Evolutionary conservation across 2,329 filamentous ascomycete species (phyloP), one percentile per base, ranked within the genome.

Genomic region (Penicillium crustosum): DNA sequence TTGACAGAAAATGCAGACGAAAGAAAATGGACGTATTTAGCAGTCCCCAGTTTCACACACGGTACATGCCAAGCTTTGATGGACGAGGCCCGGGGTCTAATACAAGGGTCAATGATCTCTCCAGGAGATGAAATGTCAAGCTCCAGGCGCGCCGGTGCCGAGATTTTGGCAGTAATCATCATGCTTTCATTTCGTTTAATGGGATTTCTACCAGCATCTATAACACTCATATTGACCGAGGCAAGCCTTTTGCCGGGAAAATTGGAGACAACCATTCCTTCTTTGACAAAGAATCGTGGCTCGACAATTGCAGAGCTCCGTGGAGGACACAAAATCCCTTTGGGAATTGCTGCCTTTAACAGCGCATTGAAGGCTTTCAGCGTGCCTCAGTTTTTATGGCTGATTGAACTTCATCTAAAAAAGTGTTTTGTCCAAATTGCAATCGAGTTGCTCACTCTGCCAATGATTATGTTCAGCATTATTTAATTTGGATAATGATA

Each of bases 321-420:
- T 15, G 29, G 53, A 13, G 53, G 19, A n/a, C 1, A 15, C 6
- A 55, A 39, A 17, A 4, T 6, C 4, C 17, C 39, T 5, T 4
- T 2, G 2, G 45, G 27, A 23, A 4, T 44, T 33, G 9, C 38
- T 25, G 29, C 50, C 29, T 35, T 35, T 21, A 10, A n/a, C 6
- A 41, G 8, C 27, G 4, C 23, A 23, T 27, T 45, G 13, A 44
- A 35, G 29, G 2, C 5, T 9, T 12, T 55, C 13, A 17, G 53
- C 1, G 17, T 33, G 3, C 6, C 29, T 21, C 29, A 19, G 23
- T 31, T 36, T 27, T 27, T 55, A 17, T 50, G 45, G 53, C 33
- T 55, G 17, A 54, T 55, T 27, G 53, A 44, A 36, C 36, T 55
- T 29, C 53, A 55, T 44, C 7, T 55, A 17, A 55, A 55, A 12